Percentiles rank a stretch among this genome's conserved stretches.
Evolutionary conservation across 2,329 filamentous ascomycete species (phyloP).

Genomic region (Exophiala oligosperma): DNA sequence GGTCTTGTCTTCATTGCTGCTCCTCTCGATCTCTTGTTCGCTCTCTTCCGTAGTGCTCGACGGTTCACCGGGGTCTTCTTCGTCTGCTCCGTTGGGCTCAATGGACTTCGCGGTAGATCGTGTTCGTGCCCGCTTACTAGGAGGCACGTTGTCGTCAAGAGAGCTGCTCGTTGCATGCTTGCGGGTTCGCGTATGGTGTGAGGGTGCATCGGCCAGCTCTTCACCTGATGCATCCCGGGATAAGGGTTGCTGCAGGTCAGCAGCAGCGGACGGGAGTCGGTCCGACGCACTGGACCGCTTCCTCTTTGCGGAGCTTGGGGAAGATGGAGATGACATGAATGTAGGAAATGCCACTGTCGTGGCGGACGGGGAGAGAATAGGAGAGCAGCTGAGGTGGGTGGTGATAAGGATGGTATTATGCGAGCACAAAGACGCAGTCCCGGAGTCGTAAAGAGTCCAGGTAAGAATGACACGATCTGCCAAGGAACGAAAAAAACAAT

Average conservation of each 20-base stretch:
- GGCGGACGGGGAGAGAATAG: not conserved
- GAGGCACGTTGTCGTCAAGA: conserved; percentile 51
- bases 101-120: conserved; percentile 37
- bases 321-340: conserved; percentile 60
- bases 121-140: conserved; percentile 75
- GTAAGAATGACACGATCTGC: not conserved
- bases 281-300: conserved; percentile 66
- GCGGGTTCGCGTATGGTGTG: conserved; percentile 56
- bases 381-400: not conserved
- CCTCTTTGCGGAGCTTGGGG: conserved; percentile 67
- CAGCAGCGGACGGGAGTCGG: conserved; percentile 51
- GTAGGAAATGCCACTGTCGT: not conserved
- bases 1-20: conserved; percentile 49
- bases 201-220: conserved; percentile 65
- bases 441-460: not conserved
- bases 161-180: conserved; percentile 50
- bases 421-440: too few species aligned
- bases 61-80: conserved; percentile 66
- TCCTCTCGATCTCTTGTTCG: conserved; percentile 66
- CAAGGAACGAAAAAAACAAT: not conserved
- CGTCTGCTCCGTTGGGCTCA: conserved; percentile 41
- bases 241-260: conserved; percentile 67
- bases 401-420: not conserved
- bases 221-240: conserved; percentile 82
- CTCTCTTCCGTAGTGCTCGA: not conserved